A percentile compares a stretch with the other conserved stretches of the same genome.
These are phyloP conservation scores for Macrolepiota albuminosa DNA, from an alignment of 768 basidiomycete genomes.

Conservation along the genomic window DNA sequence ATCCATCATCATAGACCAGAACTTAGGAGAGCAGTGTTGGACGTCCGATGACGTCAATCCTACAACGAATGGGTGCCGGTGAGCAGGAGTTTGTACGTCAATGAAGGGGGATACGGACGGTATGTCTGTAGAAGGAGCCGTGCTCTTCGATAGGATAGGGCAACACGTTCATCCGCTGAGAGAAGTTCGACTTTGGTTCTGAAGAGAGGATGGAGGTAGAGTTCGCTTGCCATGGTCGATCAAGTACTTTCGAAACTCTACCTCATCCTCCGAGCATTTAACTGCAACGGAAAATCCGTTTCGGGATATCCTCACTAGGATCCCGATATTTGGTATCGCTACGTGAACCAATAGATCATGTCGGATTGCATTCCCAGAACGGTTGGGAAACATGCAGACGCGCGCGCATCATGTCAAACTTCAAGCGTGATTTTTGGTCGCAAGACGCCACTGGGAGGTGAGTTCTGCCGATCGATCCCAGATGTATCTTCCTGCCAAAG, in stretches of 20 bases:
- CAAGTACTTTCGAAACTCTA: not conserved
- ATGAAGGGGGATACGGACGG: slow-evolving; percentile 25
- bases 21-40: slow-evolving; percentile 41
- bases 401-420: slow-evolving; percentile 17
- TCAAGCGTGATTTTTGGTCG: slow-evolving; percentile 14
- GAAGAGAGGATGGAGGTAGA: slow-evolving; percentile 44
- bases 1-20: slow-evolving; percentile 52
- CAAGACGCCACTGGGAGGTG: slow-evolving; percentile 19
- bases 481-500: slow-evolving; percentile 15
- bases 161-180: slow-evolving; percentile 39
- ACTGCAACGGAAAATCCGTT: slow-evolving; percentile 14
- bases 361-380: slow-evolving; percentile 17
- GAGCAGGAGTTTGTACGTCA: slow-evolving; percentile 4
- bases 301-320: slow-evolving; percentile 14
- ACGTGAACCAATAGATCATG: slow-evolving; percentile 17
- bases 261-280: slow-evolving; percentile 10
- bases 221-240: slow-evolving; percentile 29
- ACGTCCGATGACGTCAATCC: slow-evolving; percentile 44
- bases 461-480: slow-evolving; percentile 21
- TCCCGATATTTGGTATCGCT: slow-evolving; percentile 13
- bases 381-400: slow-evolving; percentile 16
- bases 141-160: slow-evolving; percentile 47
- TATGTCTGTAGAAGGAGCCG: slow-evolving; percentile 45
- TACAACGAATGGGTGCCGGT: slow-evolving; percentile 12
- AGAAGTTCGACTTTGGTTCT: slow-evolving; percentile 37